Evolutionary conservation across 371 early-diverging fungal species (phyloP), one percentile per base, ranked within the genome.

Genomic region (Mucor sp.): DNA sequence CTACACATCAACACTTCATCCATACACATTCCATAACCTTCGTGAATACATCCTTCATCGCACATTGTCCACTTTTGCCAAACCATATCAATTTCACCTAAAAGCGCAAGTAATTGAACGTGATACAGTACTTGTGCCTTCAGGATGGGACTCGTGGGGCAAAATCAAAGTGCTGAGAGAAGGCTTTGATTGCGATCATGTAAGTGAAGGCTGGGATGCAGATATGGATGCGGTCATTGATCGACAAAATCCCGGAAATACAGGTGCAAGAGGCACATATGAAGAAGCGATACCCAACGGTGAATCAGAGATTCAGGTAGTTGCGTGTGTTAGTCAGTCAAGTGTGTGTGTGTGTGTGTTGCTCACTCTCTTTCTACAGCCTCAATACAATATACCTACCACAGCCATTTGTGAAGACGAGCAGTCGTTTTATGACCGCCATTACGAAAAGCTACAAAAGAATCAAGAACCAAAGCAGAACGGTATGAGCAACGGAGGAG

Each of bases 91-190:
- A 23, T 96, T 92, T 80, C 83, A 82, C 33, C 67, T 82, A 33
- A 87, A 89, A 15, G 91, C 95, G 3, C 90, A 94, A 57, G 90
- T 94, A 4, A 90, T 96, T 27, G 97, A 97, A 65, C 89, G 96
- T 25, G 95, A 95, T 67, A 84, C 85, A 19, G 93, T 96, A 17
- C 81, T 94, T 75, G 92, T 97, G 21, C 98, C 98, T 6, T 80
- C 93, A 30, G 98, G 98, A 17, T 97, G 97, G 98, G 98, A 97
- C 72, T 91, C 94, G 44, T 93, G 90, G 87, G 91, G 92, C 23
- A 95, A 95, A 74, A 94, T 97, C 61, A 82, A 86, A 27, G 86
- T 93, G n/a, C 72, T 95, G 56, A 77, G 92, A 57, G 91, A 89
- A 57, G 91, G 90, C 25, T 97, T 96, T 67, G 90, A 92, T 56